Base-by-base conservation (phyloP, 768 basidiomycete genomes). In the Suillus variegatus region DNA sequence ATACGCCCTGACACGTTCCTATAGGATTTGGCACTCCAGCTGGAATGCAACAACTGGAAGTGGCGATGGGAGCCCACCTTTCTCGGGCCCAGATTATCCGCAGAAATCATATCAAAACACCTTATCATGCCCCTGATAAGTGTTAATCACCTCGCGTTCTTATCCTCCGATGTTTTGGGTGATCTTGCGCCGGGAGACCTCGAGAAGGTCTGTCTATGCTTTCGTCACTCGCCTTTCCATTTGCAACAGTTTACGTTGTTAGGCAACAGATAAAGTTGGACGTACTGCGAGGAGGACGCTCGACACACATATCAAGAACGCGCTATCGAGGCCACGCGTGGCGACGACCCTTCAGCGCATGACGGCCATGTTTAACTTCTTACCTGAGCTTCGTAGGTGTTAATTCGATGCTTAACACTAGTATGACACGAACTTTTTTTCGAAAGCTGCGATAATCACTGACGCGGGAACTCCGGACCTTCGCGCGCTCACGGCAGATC, bases 1-100 rank as follows among this genome's bases (percentile, higher is more conserved):
- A 66, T 62, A 44, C 25, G 54, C n/a, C 60, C 71, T 69, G 63
- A 70, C 47, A 47, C 46, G 62, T 67, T 56, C 64, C 25, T 61
- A 58, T 54, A 94, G 92, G 92, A 94, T 73, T 71, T 90, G 32
- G 84, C 89, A 5, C 82, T 92, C 64, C 82, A 84, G 69, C 68
- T 93, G 41, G 84, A 85, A 70, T 85, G 81, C 66, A 82, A 83
- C 28, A 73, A 77, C 10, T 89, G 91, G 76, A 87, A 85, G 79
- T 94, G 91, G 91, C 82, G 84, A 78, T 94, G 92, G 92, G 90
- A 93, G 75, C 84, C 88, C 18, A 85, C 82, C 74, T 84, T 82
- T 68, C 72, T 90, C 44, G 90, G 91, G 9, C 80, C 86, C 73
- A 88, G 82, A 74, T 70, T 76, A 40, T 89, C 91, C 43, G 86